Evolutionary conservation across 1,284 basidiomycete genomes (phyloP), one percentile per base, ranked within the genome.

Genomic region (Ganoderma boninense): DNA sequence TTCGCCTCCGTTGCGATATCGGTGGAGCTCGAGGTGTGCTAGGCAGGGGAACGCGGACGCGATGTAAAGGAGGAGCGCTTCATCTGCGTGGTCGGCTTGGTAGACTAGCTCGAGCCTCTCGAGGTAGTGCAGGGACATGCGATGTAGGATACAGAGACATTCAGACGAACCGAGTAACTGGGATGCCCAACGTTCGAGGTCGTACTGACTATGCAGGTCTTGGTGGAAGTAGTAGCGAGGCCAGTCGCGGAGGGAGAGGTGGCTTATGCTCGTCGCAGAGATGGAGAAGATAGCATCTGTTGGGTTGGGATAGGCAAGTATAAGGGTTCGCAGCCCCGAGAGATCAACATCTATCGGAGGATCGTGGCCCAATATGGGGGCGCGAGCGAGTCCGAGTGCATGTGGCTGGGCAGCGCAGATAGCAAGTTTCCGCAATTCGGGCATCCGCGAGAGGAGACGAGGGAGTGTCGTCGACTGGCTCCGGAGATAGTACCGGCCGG

Each of bases 161-260:
- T 71, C 70, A n/a, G 65, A 61, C 46, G 70, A 42, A 20, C 29
- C 67, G 11, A 69, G 57, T 29, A 71, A 8, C 6, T 67, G 65
- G 14, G 60, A 32, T 8, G 60, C 60, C 66, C 66, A 67, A 20
- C 60, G 66, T 40, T 44, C 60, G 43, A 62, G 29, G 35, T 29
- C 35, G 23, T 23, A 35, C n/a, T 32, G 32, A 35, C 11, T 18
- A 46, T 14, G 16, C 20, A 67, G 16, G 7, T 67, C 66, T 26
- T 67, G 46, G 40, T 67, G 46, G 46, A n/a, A 67, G 52, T 69
- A 69, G 42, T 63, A 66, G 16, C 69, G 42, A 20, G 69, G 69
- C 69, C 69, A 69, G 43, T 69, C 69, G 16, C 69, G 69, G 20
- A 69, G 64, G 11, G 69, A 69, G 3, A 69, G 44, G 18, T 64